These are phyloP conservation scores for Umbelopsis ramanniana DNA, from an alignment of 192 early-diverging fungal species.

Conservation along the genomic window DNA sequence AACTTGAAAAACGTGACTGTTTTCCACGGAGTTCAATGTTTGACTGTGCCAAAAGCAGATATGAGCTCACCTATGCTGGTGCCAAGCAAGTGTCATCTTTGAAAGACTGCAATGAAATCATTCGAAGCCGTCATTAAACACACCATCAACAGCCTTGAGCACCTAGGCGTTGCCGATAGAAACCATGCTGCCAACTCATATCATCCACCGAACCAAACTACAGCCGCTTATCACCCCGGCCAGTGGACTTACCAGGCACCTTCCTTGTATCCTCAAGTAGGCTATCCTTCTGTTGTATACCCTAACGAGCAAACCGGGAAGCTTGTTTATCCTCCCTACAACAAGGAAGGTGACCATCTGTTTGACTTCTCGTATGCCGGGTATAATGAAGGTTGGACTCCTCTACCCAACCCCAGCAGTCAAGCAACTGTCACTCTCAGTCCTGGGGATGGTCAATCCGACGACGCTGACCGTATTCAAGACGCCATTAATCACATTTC, in stretches of 20 bases:
- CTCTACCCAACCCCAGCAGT: conserved; percentile 31
- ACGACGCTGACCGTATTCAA: conserved; percentile 49
- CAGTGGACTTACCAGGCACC: conserved; percentile 8
- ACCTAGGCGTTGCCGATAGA: not conserved
- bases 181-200: not conserved
- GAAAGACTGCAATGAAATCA: not conserved
- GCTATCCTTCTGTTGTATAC: conserved; percentile 10
- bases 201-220: not conserved
- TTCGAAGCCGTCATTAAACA: conserved; percentile 2
- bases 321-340: conserved; percentile 40
- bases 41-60: not conserved
- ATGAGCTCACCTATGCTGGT: not conserved
- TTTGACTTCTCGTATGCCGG: conserved; percentile 54
- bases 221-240: not conserved
- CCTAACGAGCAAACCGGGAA: conserved; percentile 13
- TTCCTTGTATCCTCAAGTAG: conserved; percentile 2
- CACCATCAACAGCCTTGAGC: not conserved
- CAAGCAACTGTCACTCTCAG: conserved; percentile 25
- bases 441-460: conserved; percentile 30
- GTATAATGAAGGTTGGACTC: conserved; percentile 47
- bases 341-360: conserved; percentile 44
- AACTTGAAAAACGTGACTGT: conserved; percentile 3
- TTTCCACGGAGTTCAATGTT: not conserved
- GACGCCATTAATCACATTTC: conserved; percentile 34
- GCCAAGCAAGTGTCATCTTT: not conserved